phyloP scores from a whole-genome alignment of 139 green algal genomes.

The Asterochloris erici region DNA sequence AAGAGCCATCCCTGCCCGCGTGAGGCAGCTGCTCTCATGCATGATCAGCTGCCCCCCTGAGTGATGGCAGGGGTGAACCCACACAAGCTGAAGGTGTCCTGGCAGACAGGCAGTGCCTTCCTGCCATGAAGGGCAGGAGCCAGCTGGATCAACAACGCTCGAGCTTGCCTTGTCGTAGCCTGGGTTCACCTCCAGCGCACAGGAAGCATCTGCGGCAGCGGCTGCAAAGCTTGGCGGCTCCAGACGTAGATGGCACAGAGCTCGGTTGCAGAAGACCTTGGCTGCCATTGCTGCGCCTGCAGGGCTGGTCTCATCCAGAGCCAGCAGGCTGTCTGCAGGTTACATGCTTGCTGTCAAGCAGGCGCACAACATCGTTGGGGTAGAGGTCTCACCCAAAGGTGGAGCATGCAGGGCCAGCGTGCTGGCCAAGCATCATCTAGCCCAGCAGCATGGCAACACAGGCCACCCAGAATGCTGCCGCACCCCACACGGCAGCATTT shows the following conservation, averaged over 20 bases:
- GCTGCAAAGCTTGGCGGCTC: background rate
- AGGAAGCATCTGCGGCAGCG: slow-evolving; percentile 2
- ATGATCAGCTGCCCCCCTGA: background rate
- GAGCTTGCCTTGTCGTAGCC: background rate
- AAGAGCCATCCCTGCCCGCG: too few relatives aligned
- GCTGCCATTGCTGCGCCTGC: background rate
- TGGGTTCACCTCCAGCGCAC: slow-evolving; percentile 6
- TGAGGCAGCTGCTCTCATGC: background rate
- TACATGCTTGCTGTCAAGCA: background rate
- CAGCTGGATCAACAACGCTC: background rate
- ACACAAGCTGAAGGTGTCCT: background rate
- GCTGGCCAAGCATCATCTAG: background rate
- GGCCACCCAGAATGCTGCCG: background rate
- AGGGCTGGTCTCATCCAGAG: slow-evolving; percentile 8
- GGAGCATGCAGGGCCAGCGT: background rate
- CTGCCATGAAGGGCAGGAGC: background rate
- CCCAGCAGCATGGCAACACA: background rate
- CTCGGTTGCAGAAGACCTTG: slow-evolving; percentile 31
- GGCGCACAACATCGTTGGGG: background rate
- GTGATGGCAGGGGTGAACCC: background rate
- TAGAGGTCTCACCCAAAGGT: background rate
- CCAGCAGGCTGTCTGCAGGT: slow-evolving; percentile 14
- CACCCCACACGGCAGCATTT: background rate
- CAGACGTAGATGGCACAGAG: slow-evolving; percentile 17
- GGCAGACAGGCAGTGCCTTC: background rate